These are phyloP conservation scores for Takakia lepidozioides DNA, from an alignment of 225 moss, liverwort and hornwort species.

Conservation along the genomic window DNA sequence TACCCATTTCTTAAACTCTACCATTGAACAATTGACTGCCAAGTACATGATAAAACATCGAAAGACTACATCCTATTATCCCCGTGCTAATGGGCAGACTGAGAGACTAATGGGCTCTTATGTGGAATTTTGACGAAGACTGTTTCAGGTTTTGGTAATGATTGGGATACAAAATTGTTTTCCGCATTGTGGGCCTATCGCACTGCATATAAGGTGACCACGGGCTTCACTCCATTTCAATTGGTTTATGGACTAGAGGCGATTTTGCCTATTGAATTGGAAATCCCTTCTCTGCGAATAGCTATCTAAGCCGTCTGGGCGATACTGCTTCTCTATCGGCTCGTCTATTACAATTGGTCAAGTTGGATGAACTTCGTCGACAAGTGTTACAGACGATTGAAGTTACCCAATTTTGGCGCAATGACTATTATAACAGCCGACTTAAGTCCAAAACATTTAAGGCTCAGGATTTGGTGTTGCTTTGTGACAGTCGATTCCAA, in stretches of 20 bases:
- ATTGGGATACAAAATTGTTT: neutral
- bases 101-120: neutral
- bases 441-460: too few relatives aligned
- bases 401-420: neutral
- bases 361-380: too few relatives aligned
- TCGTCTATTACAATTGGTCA: neutral
- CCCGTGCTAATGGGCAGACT: slow-evolving; percentile 1
- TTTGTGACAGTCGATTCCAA: neutral
- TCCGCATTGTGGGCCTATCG: neutral
- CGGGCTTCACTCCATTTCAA: too few relatives aligned
- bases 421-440: neutral
- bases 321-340: neutral
- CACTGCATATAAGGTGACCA: too few relatives aligned
- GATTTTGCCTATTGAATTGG: neutral
- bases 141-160: neutral
- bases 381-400: too few relatives aligned
- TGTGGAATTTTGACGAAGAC: too few relatives aligned
- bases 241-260: too few relatives aligned
- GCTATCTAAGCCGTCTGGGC: neutral
- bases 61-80: slow-evolving; percentile 1
- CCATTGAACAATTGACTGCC: neutral
- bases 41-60: neutral
- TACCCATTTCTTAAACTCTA: slow-evolving; percentile 1
- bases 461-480: too few relatives aligned
- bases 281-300: neutral